These are phyloP conservation scores for Wickerhamiella slavikovae DNA, from an alignment of 805 yeast species.

Conservation along the genomic window DNA sequence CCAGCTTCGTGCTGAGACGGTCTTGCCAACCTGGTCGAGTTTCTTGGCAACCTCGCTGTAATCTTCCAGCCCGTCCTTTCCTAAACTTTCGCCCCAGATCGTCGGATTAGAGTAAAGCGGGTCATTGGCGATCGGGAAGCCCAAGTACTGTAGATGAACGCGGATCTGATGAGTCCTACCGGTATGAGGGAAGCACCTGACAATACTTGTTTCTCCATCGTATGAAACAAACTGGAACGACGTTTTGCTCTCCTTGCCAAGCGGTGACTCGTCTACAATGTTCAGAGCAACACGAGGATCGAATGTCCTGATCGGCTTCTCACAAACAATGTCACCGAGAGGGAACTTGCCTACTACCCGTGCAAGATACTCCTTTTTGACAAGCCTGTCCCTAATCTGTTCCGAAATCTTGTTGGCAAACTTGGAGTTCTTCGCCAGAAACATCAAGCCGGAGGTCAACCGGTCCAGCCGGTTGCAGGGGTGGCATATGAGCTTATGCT, in stretches of 20 bases:
- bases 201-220: slow-evolving; percentile 50
- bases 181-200: slow-evolving; percentile 67
- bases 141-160: slow-evolving; percentile 78
- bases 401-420: slow-evolving; percentile 61
- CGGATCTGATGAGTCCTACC: slow-evolving; percentile 94
- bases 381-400: slow-evolving; percentile 49
- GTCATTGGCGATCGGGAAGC: slow-evolving; percentile 80
- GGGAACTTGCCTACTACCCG: slow-evolving; percentile 80
- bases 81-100: slow-evolving; percentile 67
- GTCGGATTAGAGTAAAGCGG: slow-evolving; percentile 64
- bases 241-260: slow-evolving; percentile 51
- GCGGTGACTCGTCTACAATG: slow-evolving; percentile 20
- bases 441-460: slow-evolving; percentile 83
- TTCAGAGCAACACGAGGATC: slow-evolving; percentile 59
- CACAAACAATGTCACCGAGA: slow-evolving; percentile 29
- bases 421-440: slow-evolving; percentile 60
- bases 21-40: slow-evolving; percentile 52
- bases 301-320: slow-evolving; percentile 44
- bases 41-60: slow-evolving; percentile 22
- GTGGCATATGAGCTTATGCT: slow-evolving; percentile 45
- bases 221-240: slow-evolving; percentile 44
- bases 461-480: slow-evolving; percentile 82
- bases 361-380: slow-evolving; percentile 68
- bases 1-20: slow-evolving; percentile 49
- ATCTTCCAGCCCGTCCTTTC: slow-evolving; percentile 31